Percentiles rank a stretch among this genome's conserved stretches.
These are phyloP conservation scores for Sugiyamaella chiloensis DNA, from an alignment of 805 yeast genomes.

Conservation along the genomic window DNA sequence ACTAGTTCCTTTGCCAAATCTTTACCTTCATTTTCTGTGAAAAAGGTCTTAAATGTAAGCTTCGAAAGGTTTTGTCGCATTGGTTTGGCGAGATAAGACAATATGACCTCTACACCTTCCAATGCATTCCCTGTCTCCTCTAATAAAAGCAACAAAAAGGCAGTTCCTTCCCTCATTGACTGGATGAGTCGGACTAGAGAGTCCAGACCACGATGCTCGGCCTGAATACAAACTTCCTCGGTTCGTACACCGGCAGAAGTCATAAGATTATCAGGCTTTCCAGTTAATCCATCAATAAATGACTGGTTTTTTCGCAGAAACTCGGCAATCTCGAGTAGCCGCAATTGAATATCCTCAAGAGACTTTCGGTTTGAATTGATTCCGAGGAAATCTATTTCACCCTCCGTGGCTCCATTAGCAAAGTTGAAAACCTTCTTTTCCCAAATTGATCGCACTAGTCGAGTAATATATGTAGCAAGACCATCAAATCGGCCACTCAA, in stretches of 20 bases:
- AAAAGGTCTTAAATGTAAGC: conserved; percentile 69
- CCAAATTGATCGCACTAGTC: conserved; percentile 83
- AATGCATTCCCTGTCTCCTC: conserved; percentile 53
- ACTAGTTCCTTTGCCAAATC: conserved; percentile 79
- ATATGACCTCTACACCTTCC: conserved; percentile 58
- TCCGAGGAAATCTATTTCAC: conserved; percentile 19
- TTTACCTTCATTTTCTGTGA: conserved; percentile 63
- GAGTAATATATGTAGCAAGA: conserved; percentile 68
- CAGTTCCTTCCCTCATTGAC: conserved; percentile 83
- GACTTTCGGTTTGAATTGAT: conserved; percentile 8
- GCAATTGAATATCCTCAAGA: conserved; percentile 31
- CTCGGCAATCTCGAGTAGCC: conserved; percentile 33
- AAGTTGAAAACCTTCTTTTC: conserved; percentile 56
- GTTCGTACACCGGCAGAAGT: conserved; percentile 17
- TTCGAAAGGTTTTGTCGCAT: conserved; percentile 64
- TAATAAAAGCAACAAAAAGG: conserved; percentile 76
- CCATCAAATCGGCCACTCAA: conserved; percentile 92
- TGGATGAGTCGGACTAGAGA: conserved; percentile 71
- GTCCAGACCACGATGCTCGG: conserved; percentile 85
- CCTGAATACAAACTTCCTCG: conserved; percentile 49
- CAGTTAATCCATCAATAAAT: conserved; percentile 42
- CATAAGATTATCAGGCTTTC: conserved; percentile 25
- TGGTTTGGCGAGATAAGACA: conserved; percentile 64
- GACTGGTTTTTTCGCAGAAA: conserved; percentile 44
- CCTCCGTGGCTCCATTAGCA: conserved; percentile 16